Evolutionary conservation across 2,329 filamentous ascomycete species (phyloP), one percentile per base, ranked within the genome.

Genomic region (Alternaria tenuissima): DNA sequence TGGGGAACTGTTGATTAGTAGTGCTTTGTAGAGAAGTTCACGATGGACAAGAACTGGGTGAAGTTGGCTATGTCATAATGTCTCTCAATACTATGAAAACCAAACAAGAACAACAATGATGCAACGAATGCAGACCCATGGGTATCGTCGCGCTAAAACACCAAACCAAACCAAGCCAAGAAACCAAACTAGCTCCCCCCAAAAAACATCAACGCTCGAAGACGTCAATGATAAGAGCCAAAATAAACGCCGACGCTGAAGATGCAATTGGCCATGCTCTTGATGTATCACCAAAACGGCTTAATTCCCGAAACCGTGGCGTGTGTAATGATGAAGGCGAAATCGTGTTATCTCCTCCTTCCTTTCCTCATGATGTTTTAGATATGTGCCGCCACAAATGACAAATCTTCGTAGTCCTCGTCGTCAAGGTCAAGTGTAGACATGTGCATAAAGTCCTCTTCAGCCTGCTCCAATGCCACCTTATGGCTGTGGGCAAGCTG

Each of bases 1-100:
- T 76, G 70, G 72, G 71, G 72, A 18, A 75, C 59, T 26, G 72
- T 75, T 34, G 72, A 75, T 64, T 76, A 59, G 38, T 28, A 24
- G 20, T 36, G 12, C 20, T 16, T 16, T 16, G 11, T 18, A 41
- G 4, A 30, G 34, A 16, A 16, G 7, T 36, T 38, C 32, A 36
- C 20, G 20, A 26, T 49, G 20, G 20, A 49, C 14, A 28, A 28
- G 32, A 38, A 49, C 14, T 41, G 24, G 16, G 16, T 52, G 36
- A 30, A 49, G 20, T 24, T 26, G 11, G 26, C 28, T 30, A 41
- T 41, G 49, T 28, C 49, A 52, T 52, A 30, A 41, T 16, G 22
- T 34, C 20, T 36, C 30, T 36, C 46, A 49, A 36, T 34, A 20
- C 32, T 36, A 49, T 24, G 32, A 14, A 49, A 36, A 36, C 30